Evolutionary conservation across 2,329 filamentous ascomycete species (phyloP), one percentile per base, ranked within the genome.

Genomic region (Neocatenulostroma microsporum): DNA sequence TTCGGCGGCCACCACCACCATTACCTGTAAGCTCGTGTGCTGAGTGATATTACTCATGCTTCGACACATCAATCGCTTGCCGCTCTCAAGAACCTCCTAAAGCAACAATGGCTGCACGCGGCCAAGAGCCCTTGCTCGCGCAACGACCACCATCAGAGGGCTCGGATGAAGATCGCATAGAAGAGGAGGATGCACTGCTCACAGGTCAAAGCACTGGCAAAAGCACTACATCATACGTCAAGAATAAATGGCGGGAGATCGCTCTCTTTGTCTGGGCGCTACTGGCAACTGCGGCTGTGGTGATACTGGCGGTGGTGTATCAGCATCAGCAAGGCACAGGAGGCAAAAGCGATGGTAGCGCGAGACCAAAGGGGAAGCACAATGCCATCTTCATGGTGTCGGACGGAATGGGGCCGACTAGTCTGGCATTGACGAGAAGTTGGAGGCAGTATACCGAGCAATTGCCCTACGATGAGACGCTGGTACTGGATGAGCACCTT

Each of bases 371-470:
- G 23, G 76, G 78, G 36, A 98, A 96, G 70, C 76, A 85, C 37
- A 98, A 96, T 62, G 71, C 98, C 36, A 82, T 98, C 53, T 96
- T 98, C 69, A 98, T 98, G 91, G 89, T 98, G 24, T 94, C 86
- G 1, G 91, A 98, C 61, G 91, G 91, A 55, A 98, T 98, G 91
- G 91, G 91, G 0, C 91, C 91, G 6, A 85, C 91, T 6, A 89
- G 85, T 51, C 71, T 98, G 36, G 83, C 82, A 18, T 63, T 98
- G 58, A 94, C 91, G 5, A 75, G 91, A 39, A 84, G 80, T 56
- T 98, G 82, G 66, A 78, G 84, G 48, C 91, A 98, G 62, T 75
- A 81, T 49, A 72, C 80, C 37, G 73, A 84, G 25, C 76, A 73
- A 4, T 70, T 93, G n/a, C 80, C 84, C 1, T 74, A 74, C 48